Conservation (phyloP, 139 green algal genomes). For the Pleodorina starrii region DNA sequence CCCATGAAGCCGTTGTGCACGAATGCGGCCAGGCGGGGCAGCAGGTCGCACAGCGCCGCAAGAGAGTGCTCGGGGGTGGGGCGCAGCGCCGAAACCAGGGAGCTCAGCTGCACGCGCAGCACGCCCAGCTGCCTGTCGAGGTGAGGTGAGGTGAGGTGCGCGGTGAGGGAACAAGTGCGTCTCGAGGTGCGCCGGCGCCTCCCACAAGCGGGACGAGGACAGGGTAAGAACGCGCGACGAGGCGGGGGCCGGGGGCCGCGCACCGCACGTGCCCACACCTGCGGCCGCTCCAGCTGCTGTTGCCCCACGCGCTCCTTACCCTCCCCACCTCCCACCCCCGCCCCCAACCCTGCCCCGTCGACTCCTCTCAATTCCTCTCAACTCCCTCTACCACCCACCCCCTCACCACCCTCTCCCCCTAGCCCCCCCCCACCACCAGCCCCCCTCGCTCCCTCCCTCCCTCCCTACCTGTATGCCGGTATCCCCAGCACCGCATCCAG, state of each 20-base stretch:
- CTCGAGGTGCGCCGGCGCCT: too few relatives aligned
- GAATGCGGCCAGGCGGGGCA: constrained; percentile 69
- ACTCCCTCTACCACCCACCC: too few relatives aligned
- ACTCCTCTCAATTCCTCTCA: too few relatives aligned
- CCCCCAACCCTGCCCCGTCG: too few relatives aligned
- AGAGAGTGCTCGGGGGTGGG: constrained; percentile 69
- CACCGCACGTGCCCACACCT: too few relatives aligned
- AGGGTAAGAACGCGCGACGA: too few relatives aligned
- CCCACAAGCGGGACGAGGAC: too few relatives aligned
- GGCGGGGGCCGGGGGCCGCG: too few relatives aligned
- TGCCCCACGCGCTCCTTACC: background rate
- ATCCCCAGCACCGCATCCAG: constrained; percentile 53
- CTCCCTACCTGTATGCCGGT: constrained; percentile 2
- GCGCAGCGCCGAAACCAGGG: constrained; percentile 60
- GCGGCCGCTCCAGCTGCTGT: too few relatives aligned
- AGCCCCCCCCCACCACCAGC: background rate
- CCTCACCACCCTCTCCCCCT: too few relatives aligned
- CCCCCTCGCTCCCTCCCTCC: background rate
- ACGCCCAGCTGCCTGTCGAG: constrained; percentile 62
- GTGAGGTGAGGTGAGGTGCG: background rate
- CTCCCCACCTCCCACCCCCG: too few relatives aligned
- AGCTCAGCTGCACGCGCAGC: constrained; percentile 57
- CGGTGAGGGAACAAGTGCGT: background rate
- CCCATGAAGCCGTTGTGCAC: constrained; percentile 72
- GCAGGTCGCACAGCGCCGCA: constrained; percentile 29